Evolutionary conservation across 2,329 filamentous ascomycete genomes (phyloP).

Genomic region (Ustulina deusta): DNA sequence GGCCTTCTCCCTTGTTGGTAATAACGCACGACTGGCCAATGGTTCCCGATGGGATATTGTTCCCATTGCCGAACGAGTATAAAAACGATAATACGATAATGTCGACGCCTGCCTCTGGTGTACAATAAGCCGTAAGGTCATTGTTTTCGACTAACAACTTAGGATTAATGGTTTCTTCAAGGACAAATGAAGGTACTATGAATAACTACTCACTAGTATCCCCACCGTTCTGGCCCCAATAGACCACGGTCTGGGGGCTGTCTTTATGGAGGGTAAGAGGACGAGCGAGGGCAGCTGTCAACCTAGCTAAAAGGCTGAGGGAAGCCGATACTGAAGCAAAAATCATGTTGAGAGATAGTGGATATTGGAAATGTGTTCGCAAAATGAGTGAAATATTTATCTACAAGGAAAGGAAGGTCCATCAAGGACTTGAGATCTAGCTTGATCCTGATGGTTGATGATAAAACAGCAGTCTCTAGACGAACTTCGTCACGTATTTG

Average conservation of each 20-base stretch:
- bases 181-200: neutral
- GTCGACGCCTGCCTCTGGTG: conserved; percentile 54
- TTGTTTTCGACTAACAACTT: conserved; percentile 50
- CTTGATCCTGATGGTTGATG: conserved; percentile 33
- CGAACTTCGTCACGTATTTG: conserved; percentile 37
- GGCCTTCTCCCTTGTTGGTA: conserved; percentile 50
- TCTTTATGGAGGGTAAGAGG: conserved; percentile 32
- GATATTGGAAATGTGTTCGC: conserved; percentile 37
- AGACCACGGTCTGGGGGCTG: conserved; percentile 52
- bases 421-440: conserved; percentile 41
- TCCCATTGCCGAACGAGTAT: conserved; percentile 54
- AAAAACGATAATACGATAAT: conserved; percentile 59
- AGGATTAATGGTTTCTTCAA: conserved; percentile 9
- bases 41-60: conserved; percentile 54
- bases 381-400: conserved; percentile 42
- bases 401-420: conserved; percentile 41
- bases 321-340: conserved; percentile 35
- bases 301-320: conserved; percentile 41
- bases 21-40: conserved; percentile 57
- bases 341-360: conserved; percentile 43
- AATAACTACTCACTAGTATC: conserved; percentile 43
- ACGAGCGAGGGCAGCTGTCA: conserved; percentile 41
- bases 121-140: conserved; percentile 55
- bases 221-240: conserved; percentile 50
- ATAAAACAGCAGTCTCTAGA: conserved; percentile 22